These are phyloP conservation scores for Saitozyma sp. DNA, from an alignment of 768 basidiomycete species.

Conservation along the genomic window DNA sequence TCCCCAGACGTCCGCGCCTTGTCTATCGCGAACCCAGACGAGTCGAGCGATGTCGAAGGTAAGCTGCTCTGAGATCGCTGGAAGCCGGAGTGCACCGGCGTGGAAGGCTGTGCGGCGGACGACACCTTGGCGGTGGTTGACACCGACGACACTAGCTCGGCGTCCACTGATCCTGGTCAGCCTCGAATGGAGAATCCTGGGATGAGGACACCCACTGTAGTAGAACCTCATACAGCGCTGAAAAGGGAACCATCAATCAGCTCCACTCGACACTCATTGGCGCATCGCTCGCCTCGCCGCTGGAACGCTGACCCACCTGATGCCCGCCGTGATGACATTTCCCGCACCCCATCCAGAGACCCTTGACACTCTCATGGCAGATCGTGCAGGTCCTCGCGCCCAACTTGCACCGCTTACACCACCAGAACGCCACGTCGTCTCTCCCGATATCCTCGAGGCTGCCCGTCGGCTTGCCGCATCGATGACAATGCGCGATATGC, in stretches of 20 bases:
- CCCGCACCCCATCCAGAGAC: constrained; percentile 38
- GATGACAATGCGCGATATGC: constrained; percentile 29
- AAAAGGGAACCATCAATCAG: constrained; percentile 1
- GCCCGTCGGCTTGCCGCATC: constrained; percentile 38
- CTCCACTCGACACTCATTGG: too few relatives aligned
- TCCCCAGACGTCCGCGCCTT: constrained; percentile 2
- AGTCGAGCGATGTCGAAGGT: constrained; percentile 12
- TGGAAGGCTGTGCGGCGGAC: background rate
- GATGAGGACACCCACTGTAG: constrained; percentile 27
- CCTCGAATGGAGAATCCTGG: background rate
- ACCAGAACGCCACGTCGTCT: constrained; percentile 36
- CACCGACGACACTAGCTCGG: background rate
- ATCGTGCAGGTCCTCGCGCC: constrained; percentile 34
- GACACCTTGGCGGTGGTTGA: background rate
- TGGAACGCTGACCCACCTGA: constrained; percentile 17
- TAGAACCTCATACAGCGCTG: constrained; percentile 34
- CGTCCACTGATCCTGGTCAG: background rate
- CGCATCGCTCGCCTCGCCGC: background rate
- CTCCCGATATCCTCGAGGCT: constrained; percentile 37
- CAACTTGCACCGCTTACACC: constrained; percentile 36
- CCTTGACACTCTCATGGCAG: constrained; percentile 35
- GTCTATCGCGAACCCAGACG: constrained; percentile 14
- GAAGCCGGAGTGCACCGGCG: constrained; percentile 2
- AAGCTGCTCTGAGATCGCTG: background rate
- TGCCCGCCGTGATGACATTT: constrained; percentile 45